phyloP scores from a whole-genome alignment of 2,329 filamentous ascomycete species.

The Alternaria sp. region DNA sequence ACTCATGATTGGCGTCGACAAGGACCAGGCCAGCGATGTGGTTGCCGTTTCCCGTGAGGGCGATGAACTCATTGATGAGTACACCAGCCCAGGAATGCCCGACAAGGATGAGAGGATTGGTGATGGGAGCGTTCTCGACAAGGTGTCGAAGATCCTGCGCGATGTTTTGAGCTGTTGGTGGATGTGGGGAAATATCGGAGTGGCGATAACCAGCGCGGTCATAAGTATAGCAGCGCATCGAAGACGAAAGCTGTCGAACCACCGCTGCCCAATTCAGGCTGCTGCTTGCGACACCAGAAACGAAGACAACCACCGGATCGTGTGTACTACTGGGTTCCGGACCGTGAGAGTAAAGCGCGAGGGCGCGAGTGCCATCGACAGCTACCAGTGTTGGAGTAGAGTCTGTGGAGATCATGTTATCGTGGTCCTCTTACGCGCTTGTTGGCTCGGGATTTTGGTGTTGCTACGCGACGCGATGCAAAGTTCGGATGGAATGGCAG shows the following conservation, averaged over 20 bases:
- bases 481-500: not conserved
- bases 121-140: constrained; percentile 23
- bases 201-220: constrained; percentile 27
- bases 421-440: too few relatives aligned
- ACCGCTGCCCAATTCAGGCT: constrained; percentile 24
- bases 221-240: constrained; percentile 29
- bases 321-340: constrained; percentile 7
- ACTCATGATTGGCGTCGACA: constrained; percentile 31
- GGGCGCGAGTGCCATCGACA: not conserved
- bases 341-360: not conserved
- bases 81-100: constrained; percentile 34
- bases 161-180: constrained; percentile 26
- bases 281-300: constrained; percentile 21
- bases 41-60: constrained; percentile 16
- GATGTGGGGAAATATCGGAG: constrained; percentile 23
- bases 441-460: too few relatives aligned
- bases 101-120: constrained; percentile 28
- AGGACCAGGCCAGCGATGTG: constrained; percentile 30
- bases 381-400: not conserved
- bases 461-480: not conserved
- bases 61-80: constrained; percentile 23
- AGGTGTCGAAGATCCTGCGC: constrained; percentile 22
- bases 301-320: constrained; percentile 16
- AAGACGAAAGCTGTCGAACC: constrained; percentile 17
- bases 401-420: not conserved